Base-by-base conservation (phyloP, 2,329 filamentous ascomycete species). In the Arthroderma sp. region DNA sequence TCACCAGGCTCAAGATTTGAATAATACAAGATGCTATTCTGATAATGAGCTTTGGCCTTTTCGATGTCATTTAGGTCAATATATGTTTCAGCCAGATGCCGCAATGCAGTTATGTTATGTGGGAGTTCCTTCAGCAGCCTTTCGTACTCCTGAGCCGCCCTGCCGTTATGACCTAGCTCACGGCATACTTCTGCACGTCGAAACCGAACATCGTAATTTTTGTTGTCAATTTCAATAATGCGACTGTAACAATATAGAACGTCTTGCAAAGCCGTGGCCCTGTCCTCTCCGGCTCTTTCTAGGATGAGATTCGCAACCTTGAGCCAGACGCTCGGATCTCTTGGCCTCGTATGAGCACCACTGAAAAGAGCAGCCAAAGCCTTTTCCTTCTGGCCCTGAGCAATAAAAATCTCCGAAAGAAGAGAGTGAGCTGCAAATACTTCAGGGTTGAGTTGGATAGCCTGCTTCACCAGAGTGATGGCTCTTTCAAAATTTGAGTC, bases 401-500 rank as follows among this genome's bases (percentile, higher is more conserved):
- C 68, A 6, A 72, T 58, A 42, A 77, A 71, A 42, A 78, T 74
- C 49, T 80, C 73, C 0, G 76, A 77, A 5, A 80, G 63, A 15
- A 80, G 62, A 43, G 70, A 74, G 61, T 81, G 75, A 9, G 77
- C 74, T 29, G 70, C 68, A 56, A 75, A 80, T 51, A 80, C 74
- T 56, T 80, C 77, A 0, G 77, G 77, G 52, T 82, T 80, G 29
- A 68, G 61, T 36, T 69, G 63, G 30, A 78, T 69, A 6, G 74
- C 74, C 48, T 68, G 60, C 46, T 66, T 65, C 34, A 69, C 63
- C 7, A 66, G 52, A 5, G 64, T 56, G 42, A 58, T 66, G 41
- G 62, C 71, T 53, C 58, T 62, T 43, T 66, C 68, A 47, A 67
- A 68, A 41, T 71, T 61, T 6, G 63, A 59, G 49, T 70, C 66